Base-by-base conservation (phyloP, 73 alveolate species). In the Urostyla sp. region DNA sequence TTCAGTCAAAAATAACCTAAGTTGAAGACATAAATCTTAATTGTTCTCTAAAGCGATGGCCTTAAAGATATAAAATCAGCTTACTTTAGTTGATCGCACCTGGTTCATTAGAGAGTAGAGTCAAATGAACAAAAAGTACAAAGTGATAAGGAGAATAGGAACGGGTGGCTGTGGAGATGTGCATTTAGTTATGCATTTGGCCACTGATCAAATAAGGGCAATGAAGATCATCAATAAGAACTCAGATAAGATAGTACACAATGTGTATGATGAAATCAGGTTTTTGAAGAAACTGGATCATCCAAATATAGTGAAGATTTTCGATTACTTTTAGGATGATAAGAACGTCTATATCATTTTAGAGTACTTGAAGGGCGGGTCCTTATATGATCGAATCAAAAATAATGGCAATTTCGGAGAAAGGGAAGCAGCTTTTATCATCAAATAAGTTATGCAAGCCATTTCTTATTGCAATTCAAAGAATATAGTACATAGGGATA, bases 401-500 rank as follows among this genome's bases (percentile, higher is more conserved):
- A 74, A 21, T 27, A 15, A 69, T 38, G 80, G 86, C 20, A 84
- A 85, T 27, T 67, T 79, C 20, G 67, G 60, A 0, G 90, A 79
- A 46, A 31, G 55, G 28, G 57, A 69, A 32, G 77, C 90, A 34
- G 90, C 85, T n/a, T 36, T 15, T 0, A 37, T 79, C 23, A 66
- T 79, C 86, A 79, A 67, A 40, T 55, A 48, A 28, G 30, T 79
- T 2, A 11, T 79, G 34, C 48, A 87, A 27, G 96, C 96, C 26
- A 76, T 89, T 26, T 40, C 52, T 59, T 89, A 89, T 72, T 89
- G 96, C 79, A 90, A 78, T 67, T 48, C 38, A 23, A 45, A 54
- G 51, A 67, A 87, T 48, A 86, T 89, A 11, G 85, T 88, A 0
- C 96, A 89, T 79, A 75, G 96, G 54, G 96, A 89, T 63, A 54